Conservation (phyloP, 768 basidiomycete genomes). For the Mycena latifolia region DNA sequence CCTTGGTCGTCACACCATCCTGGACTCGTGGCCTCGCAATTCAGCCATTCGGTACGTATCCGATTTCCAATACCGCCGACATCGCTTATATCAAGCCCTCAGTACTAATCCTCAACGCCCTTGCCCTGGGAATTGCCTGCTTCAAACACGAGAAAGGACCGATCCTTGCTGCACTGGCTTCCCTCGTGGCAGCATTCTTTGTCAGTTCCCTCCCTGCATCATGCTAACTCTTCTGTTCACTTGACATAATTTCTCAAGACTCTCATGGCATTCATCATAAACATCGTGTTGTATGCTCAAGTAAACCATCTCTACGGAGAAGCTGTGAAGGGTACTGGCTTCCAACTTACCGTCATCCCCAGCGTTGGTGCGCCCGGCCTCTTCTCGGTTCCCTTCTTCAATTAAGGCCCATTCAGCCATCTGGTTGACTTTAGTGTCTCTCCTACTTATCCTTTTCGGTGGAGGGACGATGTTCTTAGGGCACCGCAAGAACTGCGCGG, state of each 20-base stretch:
- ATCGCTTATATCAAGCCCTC: not conserved
- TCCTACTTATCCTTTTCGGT: constrained; percentile 7
- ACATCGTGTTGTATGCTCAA: constrained; percentile 7
- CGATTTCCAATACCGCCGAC: not conserved
- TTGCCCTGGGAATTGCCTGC: not conserved
- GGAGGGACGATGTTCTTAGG: constrained; percentile 5
- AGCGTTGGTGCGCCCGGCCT: not conserved
- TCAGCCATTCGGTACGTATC: constrained; percentile 30
- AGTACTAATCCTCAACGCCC: not conserved
- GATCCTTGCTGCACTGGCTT: not conserved
- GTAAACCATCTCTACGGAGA: too few species aligned
- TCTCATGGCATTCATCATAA: not conserved
- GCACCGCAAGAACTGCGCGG: constrained; percentile 3
- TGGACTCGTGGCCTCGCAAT: constrained; percentile 34
- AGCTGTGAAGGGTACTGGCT: not conserved
- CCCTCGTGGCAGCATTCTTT: not conserved
- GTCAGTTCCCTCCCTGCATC: not conserved
- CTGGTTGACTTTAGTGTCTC: constrained; percentile 31
- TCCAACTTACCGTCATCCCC: not conserved
- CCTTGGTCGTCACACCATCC: not conserved
- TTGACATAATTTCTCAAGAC: not conserved
- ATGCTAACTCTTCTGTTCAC: not conserved
- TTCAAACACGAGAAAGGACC: constrained; percentile 5
- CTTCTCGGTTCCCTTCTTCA: not conserved
- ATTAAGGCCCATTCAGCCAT: too few species aligned